Evolutionary conservation across 805 yeast species (phyloP), one percentile per base, ranked within the genome.

Genomic region (Metschnikowia henanensis): DNA sequence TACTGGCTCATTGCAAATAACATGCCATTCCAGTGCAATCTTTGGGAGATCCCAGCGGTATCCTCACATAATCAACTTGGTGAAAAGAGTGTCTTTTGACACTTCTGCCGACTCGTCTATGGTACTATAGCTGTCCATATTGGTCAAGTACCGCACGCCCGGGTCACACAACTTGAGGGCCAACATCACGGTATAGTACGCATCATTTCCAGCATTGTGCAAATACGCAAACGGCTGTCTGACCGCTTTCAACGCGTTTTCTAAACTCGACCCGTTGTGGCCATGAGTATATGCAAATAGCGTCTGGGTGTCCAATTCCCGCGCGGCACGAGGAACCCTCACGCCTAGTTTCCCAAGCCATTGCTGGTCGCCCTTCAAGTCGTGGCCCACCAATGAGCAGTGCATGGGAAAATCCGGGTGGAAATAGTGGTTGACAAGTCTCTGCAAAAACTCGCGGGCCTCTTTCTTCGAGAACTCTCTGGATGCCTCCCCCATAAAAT

Each of bases 121-220:
- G 18, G 5, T 15, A n/a, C 2, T 15, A 21, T 15, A 22, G 15
- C 18, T 21, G 31, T 28, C 39, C 30, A 36, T 18, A 19, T 30
- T 30, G 12, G 37, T 20, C 34, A 38, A 32, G 23, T 18, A 6
- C 10, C 50, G 45, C 30, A 42, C 43, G 21, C 34, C 19, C 9
- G 64, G 64, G 30, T 60, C 64, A 21, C 59, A 53, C 35, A 50
- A 49, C 10, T 54, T 55, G 39, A 60, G 35, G 7, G 60, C 62
- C n/a, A 59, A 59, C 35, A 59, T 30, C 7, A 60, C 35, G 6
- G 64, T 60, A 43, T 49, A 60, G 45, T 60, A 60, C 5, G 64
- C 63, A 32, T 59, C 62, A 42, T 60, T 60, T 25, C 57, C 62
- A 2, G 64, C 63, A 30, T 58, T 60, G 42, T 59, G 64, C 34